phyloP scores from a whole-genome alignment of 768 basidiomycete genomes.

The Symmetrospora coprosmae region DNA sequence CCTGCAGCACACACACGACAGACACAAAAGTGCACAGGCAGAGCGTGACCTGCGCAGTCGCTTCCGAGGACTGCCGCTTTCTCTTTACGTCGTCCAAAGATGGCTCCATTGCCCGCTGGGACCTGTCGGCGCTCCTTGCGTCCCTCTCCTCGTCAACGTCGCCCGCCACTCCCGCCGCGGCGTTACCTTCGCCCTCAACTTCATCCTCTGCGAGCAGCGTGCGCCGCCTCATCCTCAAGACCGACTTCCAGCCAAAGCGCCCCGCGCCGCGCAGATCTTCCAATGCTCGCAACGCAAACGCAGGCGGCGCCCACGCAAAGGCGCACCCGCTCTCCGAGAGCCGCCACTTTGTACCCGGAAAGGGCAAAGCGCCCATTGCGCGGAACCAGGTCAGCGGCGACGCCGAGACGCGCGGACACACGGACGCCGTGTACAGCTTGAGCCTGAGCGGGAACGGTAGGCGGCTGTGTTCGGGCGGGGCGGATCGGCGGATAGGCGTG shows the following conservation, averaged over 20 bases:
- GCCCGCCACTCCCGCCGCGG: not conserved
- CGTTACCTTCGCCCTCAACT: conserved; percentile 27
- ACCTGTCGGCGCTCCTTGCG: conserved; percentile 40
- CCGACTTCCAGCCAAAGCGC: conserved; percentile 14
- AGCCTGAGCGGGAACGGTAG: conserved; percentile 74
- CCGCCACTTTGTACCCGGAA: no score
- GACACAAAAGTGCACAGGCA: conserved; percentile 55
- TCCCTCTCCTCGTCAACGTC: conserved; percentile 40
- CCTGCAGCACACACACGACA: conserved; percentile 42
- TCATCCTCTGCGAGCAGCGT: conserved; percentile 31
- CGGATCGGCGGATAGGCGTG: conserved; percentile 63
- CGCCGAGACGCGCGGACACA: conserved; percentile 55
- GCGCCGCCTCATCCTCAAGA: conserved; percentile 1
- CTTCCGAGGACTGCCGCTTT: conserved; percentile 54
- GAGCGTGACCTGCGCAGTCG: conserved; percentile 65
- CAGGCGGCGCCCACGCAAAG: no score
- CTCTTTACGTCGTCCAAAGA: conserved; percentile 88
- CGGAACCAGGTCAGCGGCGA: conserved; percentile 29
- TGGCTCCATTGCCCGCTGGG: conserved; percentile 75
- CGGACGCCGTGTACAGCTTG: conserved; percentile 67
- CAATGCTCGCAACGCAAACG: no score
- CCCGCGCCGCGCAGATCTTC: conserved; percentile 19
- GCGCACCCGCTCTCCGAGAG: conserved; percentile 47
- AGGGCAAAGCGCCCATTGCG: conserved; percentile 39
- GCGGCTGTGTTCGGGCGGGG: conserved; percentile 71